A percentile compares a stretch with the other conserved stretches of the same genome.
Conservation (phyloP, 768 basidiomycete genomes). For the Lentinula guzmanii region DNA sequence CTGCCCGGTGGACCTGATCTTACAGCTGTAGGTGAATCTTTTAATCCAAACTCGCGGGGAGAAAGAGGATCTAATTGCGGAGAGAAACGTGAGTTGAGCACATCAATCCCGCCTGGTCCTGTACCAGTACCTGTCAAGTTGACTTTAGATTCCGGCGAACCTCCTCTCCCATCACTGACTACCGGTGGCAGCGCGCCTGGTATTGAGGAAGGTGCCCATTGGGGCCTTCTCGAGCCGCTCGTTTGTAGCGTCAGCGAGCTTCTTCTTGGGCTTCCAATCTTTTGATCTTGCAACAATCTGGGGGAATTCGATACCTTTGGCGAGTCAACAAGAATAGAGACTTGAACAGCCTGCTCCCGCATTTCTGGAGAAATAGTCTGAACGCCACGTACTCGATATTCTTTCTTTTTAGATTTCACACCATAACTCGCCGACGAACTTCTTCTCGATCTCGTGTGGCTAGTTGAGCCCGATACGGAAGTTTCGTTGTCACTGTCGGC, state of each 20-base stretch:
- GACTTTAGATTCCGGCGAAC: background rate
- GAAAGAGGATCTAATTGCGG: slow-evolving; percentile 9
- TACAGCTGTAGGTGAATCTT: background rate
- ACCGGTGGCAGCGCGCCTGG: background rate
- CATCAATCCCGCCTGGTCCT: background rate
- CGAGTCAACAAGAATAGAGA: slow-evolving; percentile 22
- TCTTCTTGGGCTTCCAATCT: slow-evolving; percentile 10
- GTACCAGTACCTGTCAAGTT: background rate
- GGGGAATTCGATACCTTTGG: slow-evolving; percentile 14
- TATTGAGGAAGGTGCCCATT: slow-evolving; percentile 1
- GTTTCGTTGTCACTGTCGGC: slow-evolving; percentile 32
- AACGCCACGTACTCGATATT: slow-evolving; percentile 62
- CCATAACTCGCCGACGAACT: slow-evolving; percentile 28
- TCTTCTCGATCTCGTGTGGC: slow-evolving; percentile 22
- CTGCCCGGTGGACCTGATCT: background rate
- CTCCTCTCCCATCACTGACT: background rate
- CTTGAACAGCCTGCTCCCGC: slow-evolving; percentile 57
- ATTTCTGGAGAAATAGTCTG: slow-evolving; percentile 60
- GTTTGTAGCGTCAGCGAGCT: background rate
- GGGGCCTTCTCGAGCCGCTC: background rate
- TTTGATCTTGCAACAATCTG: slow-evolving; percentile 10
- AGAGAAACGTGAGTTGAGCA: background rate
- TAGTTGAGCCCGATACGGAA: slow-evolving; percentile 9
- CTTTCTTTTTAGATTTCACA: slow-evolving; percentile 39
- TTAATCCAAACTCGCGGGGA: slow-evolving; percentile 10